phyloP scores from a whole-genome alignment of 1,284 basidiomycete genomes.

The Cystobasidium pallidum region DNA sequence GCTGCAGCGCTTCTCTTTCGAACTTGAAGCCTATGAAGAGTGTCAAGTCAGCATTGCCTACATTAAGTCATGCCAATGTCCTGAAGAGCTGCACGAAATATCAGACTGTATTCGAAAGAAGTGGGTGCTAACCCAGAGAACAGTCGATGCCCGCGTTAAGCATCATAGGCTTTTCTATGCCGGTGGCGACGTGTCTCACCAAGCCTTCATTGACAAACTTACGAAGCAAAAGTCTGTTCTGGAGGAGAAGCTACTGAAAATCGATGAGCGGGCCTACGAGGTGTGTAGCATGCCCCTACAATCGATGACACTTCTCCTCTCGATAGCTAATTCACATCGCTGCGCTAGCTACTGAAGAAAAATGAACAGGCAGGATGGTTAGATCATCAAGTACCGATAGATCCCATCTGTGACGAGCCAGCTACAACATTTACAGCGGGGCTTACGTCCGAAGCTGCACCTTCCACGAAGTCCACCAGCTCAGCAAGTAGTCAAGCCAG shows the following conservation, averaged over 20 bases:
- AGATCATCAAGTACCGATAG: not conserved
- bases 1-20: slow-evolving; percentile 43
- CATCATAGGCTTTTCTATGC: slow-evolving; percentile 50
- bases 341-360: slow-evolving; percentile 22
- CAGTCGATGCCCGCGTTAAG: slow-evolving; percentile 46
- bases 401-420: slow-evolving; percentile 11
- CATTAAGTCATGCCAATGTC: slow-evolving; percentile 1
- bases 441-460: not conserved
- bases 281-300: not conserved
- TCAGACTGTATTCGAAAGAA: slow-evolving; percentile 44
- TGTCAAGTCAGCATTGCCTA: slow-evolving; percentile 20
- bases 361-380: slow-evolving; percentile 39
- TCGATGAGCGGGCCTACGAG: slow-evolving; percentile 34
- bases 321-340: not conserved
- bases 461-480: not conserved
- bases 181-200: slow-evolving; percentile 50
- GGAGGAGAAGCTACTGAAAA: slow-evolving; percentile 13
- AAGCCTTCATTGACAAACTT: slow-evolving; percentile 45
- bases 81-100: slow-evolving; percentile 41
- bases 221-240: slow-evolving; percentile 5
- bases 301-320: not conserved
- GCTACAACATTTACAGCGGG: not conserved
- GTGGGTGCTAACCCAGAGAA: slow-evolving; percentile 46
- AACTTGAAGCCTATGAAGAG: slow-evolving; percentile 17
- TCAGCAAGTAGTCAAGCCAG: not conserved